phyloP scores from a whole-genome alignment of 2,329 filamentous ascomycete species.

The Madurella fahalii region DNA sequence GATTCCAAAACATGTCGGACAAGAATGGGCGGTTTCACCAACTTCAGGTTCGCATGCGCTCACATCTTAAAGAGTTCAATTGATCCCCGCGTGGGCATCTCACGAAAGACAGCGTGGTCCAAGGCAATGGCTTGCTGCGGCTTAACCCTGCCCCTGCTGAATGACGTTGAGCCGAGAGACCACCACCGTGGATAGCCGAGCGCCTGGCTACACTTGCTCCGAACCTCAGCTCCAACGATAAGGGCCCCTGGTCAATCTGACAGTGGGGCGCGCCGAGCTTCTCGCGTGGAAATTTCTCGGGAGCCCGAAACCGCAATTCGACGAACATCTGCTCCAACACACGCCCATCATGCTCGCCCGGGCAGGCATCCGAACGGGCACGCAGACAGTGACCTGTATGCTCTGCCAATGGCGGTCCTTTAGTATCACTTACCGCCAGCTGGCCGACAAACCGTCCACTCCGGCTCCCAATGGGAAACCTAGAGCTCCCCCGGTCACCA shows the following conservation, averaged over 20 bases:
- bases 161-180: slow-evolving; percentile 28
- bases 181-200: slow-evolving; percentile 29
- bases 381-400: slow-evolving; percentile 37
- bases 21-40: slow-evolving; percentile 7
- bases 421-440: slow-evolving; percentile 39
- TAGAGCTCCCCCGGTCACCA: slow-evolving; percentile 9
- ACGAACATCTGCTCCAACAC: slow-evolving; percentile 4
- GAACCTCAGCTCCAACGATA: slow-evolving; percentile 9
- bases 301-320: slow-evolving; percentile 7
- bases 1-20: slow-evolving; percentile 51
- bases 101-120: slow-evolving; percentile 1
- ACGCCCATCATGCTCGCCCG: slow-evolving; percentile 23
- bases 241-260: slow-evolving; percentile 6
- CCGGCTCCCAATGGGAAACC: slow-evolving; percentile 13
- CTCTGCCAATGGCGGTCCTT: slow-evolving; percentile 51
- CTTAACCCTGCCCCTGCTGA: slow-evolving; percentile 19
- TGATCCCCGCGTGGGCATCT: slow-evolving; percentile 6
- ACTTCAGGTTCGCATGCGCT: slow-evolving; percentile 1
- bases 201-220: slow-evolving; percentile 5
- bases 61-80: slow-evolving; percentile 17
- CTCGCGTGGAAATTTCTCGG: slow-evolving; percentile 25
- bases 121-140: slow-evolving; percentile 26
- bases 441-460: slow-evolving; percentile 21
- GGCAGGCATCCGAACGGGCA: slow-evolving; percentile 13
- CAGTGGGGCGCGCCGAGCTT: slow-evolving; percentile 17